Base-by-base conservation (phyloP, 345 rosid genomes). In the Pugionium cornutum region DNA sequence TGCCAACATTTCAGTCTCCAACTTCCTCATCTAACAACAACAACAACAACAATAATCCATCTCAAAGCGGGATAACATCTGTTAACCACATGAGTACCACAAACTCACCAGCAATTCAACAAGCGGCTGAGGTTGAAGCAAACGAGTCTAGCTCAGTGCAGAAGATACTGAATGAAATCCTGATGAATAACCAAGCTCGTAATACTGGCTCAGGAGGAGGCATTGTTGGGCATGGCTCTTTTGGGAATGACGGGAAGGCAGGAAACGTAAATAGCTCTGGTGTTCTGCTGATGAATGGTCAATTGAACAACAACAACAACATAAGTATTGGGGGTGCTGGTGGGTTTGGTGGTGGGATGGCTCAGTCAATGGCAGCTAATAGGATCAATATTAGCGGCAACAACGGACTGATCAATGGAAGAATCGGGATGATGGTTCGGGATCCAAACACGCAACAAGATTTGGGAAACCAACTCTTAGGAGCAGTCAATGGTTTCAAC, bases 71-170 rank as follows among this genome's bases (percentile, higher is more conserved):
- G 58, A 57, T 82, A 37, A 51, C 85, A 46, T 81, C 82, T 60
- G 66, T 83, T 9, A 81, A 73, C 77, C 96, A 82, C 73, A 76
- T 81, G 73, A 81, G 76, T 40, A 76, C 87, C 9, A 54, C 83
- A 53, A 87, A 78, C 72, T 82, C 91, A 47, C 83, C 89, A 0
- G 87, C 86, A 34, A 58, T 67, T 77, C 98, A 86, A 66, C 91
- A 83, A 44, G 78, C 84, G 6, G 78, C 82, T 47, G 95, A 88
- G 35, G 82, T 63, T 11, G 95, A 88, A 49, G 85, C 74, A 3
- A 81, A 76, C 37, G 92, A 84, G 63, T 78, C 97, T 1, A 94
- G 88, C 66, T 83, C 96, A 25, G 97, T 90, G 43, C 92, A 91
- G 80, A 94, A 94, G 76, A 80, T 94, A 65, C 74, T 94, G 52